Conservation (phyloP, 1,284 basidiomycete species). For the Schizopora paradoxa region DNA sequence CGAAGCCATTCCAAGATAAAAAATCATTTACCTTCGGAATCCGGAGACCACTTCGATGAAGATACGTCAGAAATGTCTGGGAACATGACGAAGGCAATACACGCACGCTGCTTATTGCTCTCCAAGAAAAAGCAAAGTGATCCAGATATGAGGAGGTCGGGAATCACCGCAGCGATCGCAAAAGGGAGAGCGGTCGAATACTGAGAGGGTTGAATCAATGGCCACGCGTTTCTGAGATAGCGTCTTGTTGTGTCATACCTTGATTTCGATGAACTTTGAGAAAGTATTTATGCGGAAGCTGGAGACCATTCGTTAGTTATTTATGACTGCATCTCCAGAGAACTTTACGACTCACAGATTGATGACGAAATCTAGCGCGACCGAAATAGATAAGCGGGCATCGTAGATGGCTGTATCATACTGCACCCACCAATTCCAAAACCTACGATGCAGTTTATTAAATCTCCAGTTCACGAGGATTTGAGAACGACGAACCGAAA, state of each 20-base stretch:
- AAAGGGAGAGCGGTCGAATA: conserved; percentile 33
- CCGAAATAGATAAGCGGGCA: not conserved
- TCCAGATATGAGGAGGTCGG: conserved; percentile 37
- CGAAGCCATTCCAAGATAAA: too few species aligned
- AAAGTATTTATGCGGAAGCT: too few species aligned
- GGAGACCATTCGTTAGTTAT: too few species aligned
- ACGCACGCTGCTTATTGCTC: conserved; percentile 25
- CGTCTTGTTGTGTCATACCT: too few species aligned
- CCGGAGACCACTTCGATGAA: too few species aligned
- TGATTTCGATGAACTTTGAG: too few species aligned
- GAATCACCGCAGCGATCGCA: conserved; percentile 33
- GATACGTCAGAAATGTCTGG: too few species aligned
- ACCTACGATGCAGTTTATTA: conserved; percentile 1
- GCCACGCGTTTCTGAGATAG: too few species aligned
- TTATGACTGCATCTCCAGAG: too few species aligned
- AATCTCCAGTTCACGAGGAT: not conserved
- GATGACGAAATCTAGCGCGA: conserved; percentile 13
- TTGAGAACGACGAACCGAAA: conserved; percentile 4
- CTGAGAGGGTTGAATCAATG: too few species aligned
- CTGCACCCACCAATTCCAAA: conserved; percentile 10
- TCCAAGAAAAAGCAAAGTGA: conserved; percentile 36
- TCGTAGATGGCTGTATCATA: not conserved
- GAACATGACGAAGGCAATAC: not conserved
- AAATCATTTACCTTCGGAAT: too few species aligned
- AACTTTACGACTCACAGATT: conserved; percentile 6